Evolutionary conservation across 2,329 filamentous ascomycete species (phyloP).

Genomic region (Aureobasidium sp.): DNA sequence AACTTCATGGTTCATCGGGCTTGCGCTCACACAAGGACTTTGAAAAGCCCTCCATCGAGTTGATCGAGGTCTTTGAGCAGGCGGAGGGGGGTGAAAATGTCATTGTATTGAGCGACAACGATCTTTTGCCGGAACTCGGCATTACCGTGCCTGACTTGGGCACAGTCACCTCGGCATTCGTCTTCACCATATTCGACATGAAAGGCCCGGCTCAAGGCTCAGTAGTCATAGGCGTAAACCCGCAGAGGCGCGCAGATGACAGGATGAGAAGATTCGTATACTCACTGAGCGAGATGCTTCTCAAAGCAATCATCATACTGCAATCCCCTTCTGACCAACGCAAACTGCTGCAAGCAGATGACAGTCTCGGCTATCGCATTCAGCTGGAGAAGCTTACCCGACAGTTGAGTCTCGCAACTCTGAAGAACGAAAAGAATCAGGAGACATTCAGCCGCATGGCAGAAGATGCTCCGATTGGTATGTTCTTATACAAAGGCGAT

Average conservation of each 20-base stretch:
- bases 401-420: slow-evolving; percentile 23
- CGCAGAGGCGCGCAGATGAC: background rate
- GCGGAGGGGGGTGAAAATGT: background rate
- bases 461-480: slow-evolving; percentile 7
- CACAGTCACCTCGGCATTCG: background rate
- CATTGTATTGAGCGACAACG: background rate
- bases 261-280: background rate
- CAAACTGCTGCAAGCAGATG: background rate
- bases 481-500: background rate
- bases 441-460: slow-evolving; percentile 18
- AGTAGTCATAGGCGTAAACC: background rate
- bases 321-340: background rate
- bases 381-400: slow-evolving; percentile 21
- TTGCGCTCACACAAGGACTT: background rate
- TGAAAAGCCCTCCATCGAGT: background rate
- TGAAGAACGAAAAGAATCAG: slow-evolving; percentile 28
- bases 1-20: background rate
- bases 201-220: background rate
- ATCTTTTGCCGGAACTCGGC: background rate
- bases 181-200: background rate
- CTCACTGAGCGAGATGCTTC: background rate
- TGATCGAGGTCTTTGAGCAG: background rate
- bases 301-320: background rate
- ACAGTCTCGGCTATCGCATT: background rate
- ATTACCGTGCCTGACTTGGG: background rate